A percentile compares a stretch with the other conserved stretches of the same genome.
Conservation (phyloP, 805 yeast species). For the Pichia thaimueangensis region DNA sequence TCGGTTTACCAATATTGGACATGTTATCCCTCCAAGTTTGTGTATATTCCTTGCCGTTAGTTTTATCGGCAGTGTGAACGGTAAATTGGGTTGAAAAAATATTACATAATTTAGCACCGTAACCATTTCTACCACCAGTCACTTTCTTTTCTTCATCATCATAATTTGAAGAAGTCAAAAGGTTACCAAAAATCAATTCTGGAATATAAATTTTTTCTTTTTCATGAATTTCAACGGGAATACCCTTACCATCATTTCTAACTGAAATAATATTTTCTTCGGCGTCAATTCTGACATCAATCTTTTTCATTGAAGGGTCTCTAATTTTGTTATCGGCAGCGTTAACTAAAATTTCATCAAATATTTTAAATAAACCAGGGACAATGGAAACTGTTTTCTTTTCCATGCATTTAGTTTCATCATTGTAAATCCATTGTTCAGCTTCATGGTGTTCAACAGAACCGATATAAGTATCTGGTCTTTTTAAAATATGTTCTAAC, state of each 20-base stretch:
- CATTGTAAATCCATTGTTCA: conserved; percentile 82
- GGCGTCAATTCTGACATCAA: conserved; percentile 75
- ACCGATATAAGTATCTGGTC: conserved; percentile 98
- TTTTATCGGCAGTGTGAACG: conserved; percentile 82
- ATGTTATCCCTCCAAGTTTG: conserved; percentile 89
- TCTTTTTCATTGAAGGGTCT: conserved; percentile 82
- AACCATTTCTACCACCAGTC: conserved; percentile 98
- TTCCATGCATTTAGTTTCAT: conserved; percentile 52
- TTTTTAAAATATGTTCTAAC: conserved; percentile 88
- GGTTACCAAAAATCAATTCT: conserved; percentile 90
- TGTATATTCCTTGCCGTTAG: conserved; percentile 52
- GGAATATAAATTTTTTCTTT: conserved; percentile 93
- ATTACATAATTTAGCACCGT: conserved; percentile 95
- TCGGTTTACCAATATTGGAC: conserved; percentile 71
- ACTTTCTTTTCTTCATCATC: conserved; percentile 94
- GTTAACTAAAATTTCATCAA: conserved; percentile 94
- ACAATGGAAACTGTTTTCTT: conserved; percentile 67
- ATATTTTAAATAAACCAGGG: conserved; percentile 93
- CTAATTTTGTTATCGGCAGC: conserved; percentile 98
- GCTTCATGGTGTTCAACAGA: conserved; percentile 78
- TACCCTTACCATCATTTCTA: conserved; percentile 90
- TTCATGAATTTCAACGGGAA: conserved; percentile 87
- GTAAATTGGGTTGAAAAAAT: conserved; percentile 85
- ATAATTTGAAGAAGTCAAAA: conserved; percentile 91
- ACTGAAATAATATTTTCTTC: conserved; percentile 73